Evolutionary conservation across 495 filamentous ascomycete genomes (phyloP).

Genomic region (Xylaria scruposa): DNA sequence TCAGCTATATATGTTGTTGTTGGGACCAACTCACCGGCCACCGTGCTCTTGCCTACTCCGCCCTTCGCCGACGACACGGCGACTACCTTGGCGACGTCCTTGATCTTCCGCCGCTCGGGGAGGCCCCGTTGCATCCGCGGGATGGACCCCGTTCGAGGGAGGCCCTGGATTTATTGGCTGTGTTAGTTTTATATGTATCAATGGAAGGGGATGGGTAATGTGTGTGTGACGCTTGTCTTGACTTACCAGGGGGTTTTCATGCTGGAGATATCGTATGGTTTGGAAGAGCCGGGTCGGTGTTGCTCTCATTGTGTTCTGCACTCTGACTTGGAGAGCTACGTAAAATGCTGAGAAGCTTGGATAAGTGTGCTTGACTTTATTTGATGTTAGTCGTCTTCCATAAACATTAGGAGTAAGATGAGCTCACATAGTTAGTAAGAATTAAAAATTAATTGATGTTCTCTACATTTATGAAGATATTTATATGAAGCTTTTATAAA

Average conservation of each 20-base stretch:
- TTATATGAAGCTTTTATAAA: neutral
- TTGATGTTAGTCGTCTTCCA: neutral
- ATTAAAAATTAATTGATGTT: neutral
- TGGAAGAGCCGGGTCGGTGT: conserved; percentile 64
- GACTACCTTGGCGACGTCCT: conserved; percentile 82
- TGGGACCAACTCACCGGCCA: conserved; percentile 65
- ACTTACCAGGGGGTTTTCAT: conserved; percentile 90
- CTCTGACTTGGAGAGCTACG: neutral
- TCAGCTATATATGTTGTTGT: no score
- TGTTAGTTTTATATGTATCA: neutral
- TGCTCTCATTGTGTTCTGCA: conserved; percentile 54
- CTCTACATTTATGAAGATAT: neutral
- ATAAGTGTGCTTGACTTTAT: neutral
- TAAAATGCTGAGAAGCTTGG: neutral
- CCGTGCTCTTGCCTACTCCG: conserved; percentile 94
- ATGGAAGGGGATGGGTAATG: neutral
- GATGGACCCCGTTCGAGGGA: conserved; percentile 79
- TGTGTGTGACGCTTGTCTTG: conserved; percentile 4
- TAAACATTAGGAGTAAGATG: neutral
- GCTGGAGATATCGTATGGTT: conserved; percentile 64
- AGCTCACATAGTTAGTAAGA: neutral
- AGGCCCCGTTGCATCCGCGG: conserved; percentile 85
- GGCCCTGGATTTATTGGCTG: conserved; percentile 60
- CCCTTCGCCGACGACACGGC: conserved; percentile 96
- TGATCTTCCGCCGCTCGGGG: conserved; percentile 79